phyloP scores from a whole-genome alignment of 2,329 filamentous ascomycete genomes.

The Diaporthe nobilis region DNA sequence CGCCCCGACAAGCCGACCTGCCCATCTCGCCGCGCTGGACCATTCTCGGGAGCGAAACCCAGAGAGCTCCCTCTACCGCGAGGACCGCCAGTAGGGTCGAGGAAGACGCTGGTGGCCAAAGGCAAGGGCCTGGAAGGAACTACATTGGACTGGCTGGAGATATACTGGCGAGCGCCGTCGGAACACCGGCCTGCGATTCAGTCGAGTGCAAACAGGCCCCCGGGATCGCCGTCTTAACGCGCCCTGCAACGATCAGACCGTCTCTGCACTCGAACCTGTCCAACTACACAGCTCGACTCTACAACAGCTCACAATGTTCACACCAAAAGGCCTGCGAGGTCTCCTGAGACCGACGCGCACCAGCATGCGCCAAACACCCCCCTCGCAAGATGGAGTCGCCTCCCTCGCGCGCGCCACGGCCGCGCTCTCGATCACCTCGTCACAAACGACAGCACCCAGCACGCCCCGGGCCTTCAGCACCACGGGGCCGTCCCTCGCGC shows the following conservation, averaged over 20 bases:
- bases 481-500: slow-evolving; percentile 42
- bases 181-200: not conserved
- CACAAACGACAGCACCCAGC: not conserved
- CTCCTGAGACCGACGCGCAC: slow-evolving; percentile 32
- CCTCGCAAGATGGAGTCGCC: not conserved
- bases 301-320: slow-evolving; percentile 2
- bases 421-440: slow-evolving; percentile 10
- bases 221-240: not conserved
- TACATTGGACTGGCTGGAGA: not conserved
- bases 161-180: not conserved
- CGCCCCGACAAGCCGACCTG: not conserved
- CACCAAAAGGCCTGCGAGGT: slow-evolving; percentile 30
- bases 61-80: not conserved
- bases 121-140: not conserved
- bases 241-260: not conserved
- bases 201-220: not conserved
- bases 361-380: slow-evolving; percentile 15
- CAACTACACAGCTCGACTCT: not conserved
- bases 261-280: not conserved
- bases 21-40: not conserved
- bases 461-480: slow-evolving; percentile 35
- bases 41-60: not conserved
- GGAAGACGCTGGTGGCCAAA: not conserved
- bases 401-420: slow-evolving; percentile 5
- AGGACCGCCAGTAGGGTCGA: not conserved